A percentile compares a stretch with the other conserved stretches of the same genome.
Conservation (phyloP, 345 rosid genomes). For the Linum usitatissimum region DNA sequence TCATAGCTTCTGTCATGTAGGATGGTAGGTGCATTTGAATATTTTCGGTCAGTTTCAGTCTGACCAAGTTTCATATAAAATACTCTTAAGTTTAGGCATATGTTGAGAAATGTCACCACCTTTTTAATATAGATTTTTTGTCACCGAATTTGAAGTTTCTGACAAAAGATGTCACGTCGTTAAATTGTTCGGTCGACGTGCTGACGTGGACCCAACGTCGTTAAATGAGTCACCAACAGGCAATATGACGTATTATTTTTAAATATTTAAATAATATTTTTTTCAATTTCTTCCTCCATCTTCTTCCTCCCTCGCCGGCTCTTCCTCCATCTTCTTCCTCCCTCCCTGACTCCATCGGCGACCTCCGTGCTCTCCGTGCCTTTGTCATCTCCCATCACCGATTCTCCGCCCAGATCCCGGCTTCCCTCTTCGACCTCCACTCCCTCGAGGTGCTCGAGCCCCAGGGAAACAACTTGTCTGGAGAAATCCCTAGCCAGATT, state of each 20-base stretch:
- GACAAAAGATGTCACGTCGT: too few species aligned
- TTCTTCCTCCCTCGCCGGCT: constrained; percentile 19
- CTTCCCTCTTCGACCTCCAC: constrained; percentile 24
- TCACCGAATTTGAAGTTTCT: too few species aligned
- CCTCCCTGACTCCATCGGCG: constrained; percentile 25
- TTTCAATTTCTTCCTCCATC: too few species aligned
- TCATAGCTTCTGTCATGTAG: not conserved
- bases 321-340: too few species aligned
- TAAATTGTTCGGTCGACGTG: too few species aligned
- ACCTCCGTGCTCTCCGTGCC: constrained; percentile 25
- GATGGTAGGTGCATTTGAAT: not conserved
- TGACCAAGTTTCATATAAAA: not conserved
- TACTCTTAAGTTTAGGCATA: too few species aligned
- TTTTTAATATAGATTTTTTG: too few species aligned
- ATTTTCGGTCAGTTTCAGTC: not conserved
- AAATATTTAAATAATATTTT: too few species aligned
- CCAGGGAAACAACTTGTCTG: constrained; percentile 53
- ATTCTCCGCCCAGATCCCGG: constrained; percentile 46
- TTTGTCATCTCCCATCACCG: constrained; percentile 30
- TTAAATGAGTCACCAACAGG: too few species aligned
- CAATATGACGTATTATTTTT: too few species aligned
- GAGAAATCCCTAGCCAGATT: constrained; percentile 34
- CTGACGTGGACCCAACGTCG: too few species aligned
- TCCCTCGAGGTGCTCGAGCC: constrained; percentile 39
- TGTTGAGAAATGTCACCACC: too few species aligned